A percentile compares a stretch with the other conserved stretches of the same genome.
phyloP scores from a whole-genome alignment of 75 land plant species.

The Chamaecyparis obtusa region DNA sequence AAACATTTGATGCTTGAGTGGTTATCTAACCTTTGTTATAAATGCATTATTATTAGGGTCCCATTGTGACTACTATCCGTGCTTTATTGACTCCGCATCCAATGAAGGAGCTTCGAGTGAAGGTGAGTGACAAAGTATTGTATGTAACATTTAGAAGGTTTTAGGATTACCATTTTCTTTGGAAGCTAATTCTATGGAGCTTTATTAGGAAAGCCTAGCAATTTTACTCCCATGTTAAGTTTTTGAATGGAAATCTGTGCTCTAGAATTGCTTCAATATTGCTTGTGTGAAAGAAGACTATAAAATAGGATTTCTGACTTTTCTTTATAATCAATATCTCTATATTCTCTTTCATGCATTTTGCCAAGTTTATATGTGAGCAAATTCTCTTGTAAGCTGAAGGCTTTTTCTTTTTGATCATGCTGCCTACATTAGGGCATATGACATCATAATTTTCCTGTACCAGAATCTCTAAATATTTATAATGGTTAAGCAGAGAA shows the following conservation, averaged over 20 bases:
- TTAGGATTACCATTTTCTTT: background rate
- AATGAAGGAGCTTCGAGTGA: conserved; percentile 98
- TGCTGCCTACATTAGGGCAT: no score
- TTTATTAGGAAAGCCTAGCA: no score
- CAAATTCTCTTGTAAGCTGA: no score
- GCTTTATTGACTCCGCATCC: conserved; percentile 97
- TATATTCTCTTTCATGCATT: no score
- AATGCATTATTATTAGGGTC: conserved; percentile 56
- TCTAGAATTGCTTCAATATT: background rate
- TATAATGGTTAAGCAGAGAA: background rate
- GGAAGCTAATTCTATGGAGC: background rate
- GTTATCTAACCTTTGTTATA: background rate
- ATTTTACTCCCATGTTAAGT: no score
- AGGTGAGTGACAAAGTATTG: conserved; percentile 45
- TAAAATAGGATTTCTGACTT: no score
- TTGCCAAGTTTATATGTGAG: no score
- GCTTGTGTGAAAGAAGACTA: background rate
- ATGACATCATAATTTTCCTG: no score
- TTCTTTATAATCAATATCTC: no score
- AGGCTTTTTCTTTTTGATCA: no score
- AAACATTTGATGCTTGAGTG: background rate
- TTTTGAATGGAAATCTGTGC: no score
- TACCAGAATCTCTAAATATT: no score
- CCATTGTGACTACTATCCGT: conserved; percentile 87
- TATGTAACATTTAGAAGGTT: background rate